Base-by-base conservation (phyloP, 139 green algal genomes). In the Chlamydomonas schloesseri region DNA sequence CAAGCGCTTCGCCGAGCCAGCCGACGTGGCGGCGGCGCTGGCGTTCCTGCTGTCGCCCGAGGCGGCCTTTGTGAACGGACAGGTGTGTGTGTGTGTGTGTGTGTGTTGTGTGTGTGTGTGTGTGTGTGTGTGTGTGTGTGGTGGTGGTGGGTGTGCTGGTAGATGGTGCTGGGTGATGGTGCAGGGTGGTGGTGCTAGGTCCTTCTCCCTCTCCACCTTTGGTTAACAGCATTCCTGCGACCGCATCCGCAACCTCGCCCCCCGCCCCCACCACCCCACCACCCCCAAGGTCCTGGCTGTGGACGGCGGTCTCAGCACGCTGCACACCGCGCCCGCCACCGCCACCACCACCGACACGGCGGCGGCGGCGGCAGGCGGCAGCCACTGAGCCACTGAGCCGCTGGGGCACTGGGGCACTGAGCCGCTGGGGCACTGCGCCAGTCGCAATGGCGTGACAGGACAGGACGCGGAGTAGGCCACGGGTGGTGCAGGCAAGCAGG, bases 201-300 rank as follows among this genome's bases (percentile, higher is more conserved):
- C 50, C 50, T 57, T 11, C 11, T 14, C 11, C 14, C 50, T 14
- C 50, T 21, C 50, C 14, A 11, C 50, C 50, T 14, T 14, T 11
- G 11, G 50, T 57, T 14, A 11, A 11, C 50, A 11, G 50, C 11
- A 14, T 57, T 57, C 11, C 50, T 11, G 14, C 11, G 11, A 21
- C n/a, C n/a, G n/a, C n/a, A 1, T 81, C 31, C 73, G 9, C 21
- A 26, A 3, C 46, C 46, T 23, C 46, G 13, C 17, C 47, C 0
- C 31, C 20, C 20, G 11, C 62, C 21, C 0, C 57, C n/a, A n/a
- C n/a, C n/a, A n/a, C n/a, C n/a, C n/a, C n/a, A n/a, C n/a, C n/a
- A n/a, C n/a, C n/a, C n/a, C n/a, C n/a, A n/a, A 81, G 65, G 83
- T 89, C 18, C 70, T 91, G 24, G 73, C 88, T 24, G 84, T 89